Evolutionary conservation across 371 early-diverging fungal genomes (phyloP), one percentile per base, ranked within the genome.

Genomic region (Mucor sp.): DNA sequence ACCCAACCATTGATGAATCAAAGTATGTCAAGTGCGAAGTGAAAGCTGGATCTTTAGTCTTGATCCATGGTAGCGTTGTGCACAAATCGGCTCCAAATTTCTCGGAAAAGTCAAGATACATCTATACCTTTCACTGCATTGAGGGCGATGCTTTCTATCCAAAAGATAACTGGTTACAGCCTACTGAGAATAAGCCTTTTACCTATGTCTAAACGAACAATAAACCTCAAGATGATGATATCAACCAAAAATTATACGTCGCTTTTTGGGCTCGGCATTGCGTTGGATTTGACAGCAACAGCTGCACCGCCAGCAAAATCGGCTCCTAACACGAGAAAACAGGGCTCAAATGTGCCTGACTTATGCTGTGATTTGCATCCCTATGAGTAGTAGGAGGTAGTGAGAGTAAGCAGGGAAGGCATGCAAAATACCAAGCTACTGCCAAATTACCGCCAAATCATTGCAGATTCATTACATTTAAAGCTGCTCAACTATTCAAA

Each of bases 111-210:
- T 90, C 92, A 17, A 88, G 98, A 8, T 94, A 86, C 74, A 94
- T 94, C 44, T 97, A 97, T 77, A 97, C 98, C 0, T 97, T 97
- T 82, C 98, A 97, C 70, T 82, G 89, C 39, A 91, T 97, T 68
- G 98, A 97, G 53, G 94, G 94, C 3, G 67, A 79, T 6, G 83
- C 82, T 21, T 58, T 77, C 12, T 92, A 93, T 57, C 88, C 89
- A 50, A 69, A 69, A 6, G 83, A 88, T 64, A 94, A 94, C 72
- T 93, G 93, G 93, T 48, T 71, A 27, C 71, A 71, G 17, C 71
- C 71, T 19, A n/a, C 35, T 3, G 19, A 59, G 14, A 67, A 39
- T 1, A 19, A 35, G 23, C 56, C 63, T 11, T 71, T 71, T 41
- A 71, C 71, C 0, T 60, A 28, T 59, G 50, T 68, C 30, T 68